phyloP scores from a whole-genome alignment of 305 asterid genomes.

The Solanum hybrid region DNA sequence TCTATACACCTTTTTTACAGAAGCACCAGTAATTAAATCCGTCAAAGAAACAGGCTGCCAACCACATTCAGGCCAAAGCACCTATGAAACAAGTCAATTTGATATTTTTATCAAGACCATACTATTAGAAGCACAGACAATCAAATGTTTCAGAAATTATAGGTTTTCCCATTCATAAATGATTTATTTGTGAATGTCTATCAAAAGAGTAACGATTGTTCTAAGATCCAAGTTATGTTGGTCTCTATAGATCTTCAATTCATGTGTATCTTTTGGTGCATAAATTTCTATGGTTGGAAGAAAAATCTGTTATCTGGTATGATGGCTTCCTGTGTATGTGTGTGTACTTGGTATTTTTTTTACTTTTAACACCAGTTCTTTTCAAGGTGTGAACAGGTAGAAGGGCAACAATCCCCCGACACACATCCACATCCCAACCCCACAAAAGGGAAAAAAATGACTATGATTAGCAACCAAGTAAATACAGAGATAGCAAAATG shows the following conservation, averaged over 20 bases:
- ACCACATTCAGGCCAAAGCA: slow-evolving; percentile 23
- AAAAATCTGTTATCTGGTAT: not conserved
- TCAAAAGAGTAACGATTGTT: not conserved
- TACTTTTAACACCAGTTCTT: not conserved
- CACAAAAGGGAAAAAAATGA: not conserved
- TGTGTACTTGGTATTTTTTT: not conserved
- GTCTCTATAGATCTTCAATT: not conserved
- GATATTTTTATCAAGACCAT: not conserved
- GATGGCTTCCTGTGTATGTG: not conserved
- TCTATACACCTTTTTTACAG: slow-evolving; percentile 20
- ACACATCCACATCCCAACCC: not conserved
- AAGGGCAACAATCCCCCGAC: not conserved
- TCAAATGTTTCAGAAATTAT: not conserved
- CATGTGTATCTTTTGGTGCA: not conserved
- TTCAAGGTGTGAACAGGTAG: not conserved
- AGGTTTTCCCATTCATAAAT: not conserved
- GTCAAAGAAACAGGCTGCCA: slow-evolving; percentile 25
- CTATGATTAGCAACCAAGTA: not conserved
- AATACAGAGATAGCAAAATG: not conserved
- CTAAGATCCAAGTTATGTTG: not conserved
- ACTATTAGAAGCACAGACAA: not conserved
- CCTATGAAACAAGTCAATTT: slow-evolving; percentile 7
- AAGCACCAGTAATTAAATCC: slow-evolving; percentile 20
- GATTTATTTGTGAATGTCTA: not conserved
- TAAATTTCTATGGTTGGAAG: not conserved